Conservation (phyloP, 2,329 filamentous ascomycete species). For the Sphaceloma murrayae region DNA sequence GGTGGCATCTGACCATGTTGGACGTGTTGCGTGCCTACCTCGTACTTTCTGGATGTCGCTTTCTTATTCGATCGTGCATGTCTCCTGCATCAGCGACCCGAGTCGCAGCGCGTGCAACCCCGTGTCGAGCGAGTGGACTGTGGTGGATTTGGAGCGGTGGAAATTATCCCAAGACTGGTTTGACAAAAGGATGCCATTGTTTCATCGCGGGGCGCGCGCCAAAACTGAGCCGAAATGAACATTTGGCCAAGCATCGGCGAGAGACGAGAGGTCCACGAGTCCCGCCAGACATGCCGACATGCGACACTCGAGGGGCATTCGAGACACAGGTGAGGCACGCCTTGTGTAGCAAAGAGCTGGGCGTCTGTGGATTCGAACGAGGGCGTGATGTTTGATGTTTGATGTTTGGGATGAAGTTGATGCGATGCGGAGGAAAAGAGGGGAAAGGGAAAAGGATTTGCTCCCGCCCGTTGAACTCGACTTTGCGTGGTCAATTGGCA, state of each 20-base stretch:
- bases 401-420: too few species aligned
- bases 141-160: conserved; percentile 8
- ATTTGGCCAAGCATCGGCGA: conserved; percentile 7
- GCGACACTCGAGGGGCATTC: conserved; percentile 3
- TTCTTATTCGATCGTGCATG: conserved; percentile 2
- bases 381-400: neutral
- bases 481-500: too few species aligned
- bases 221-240: neutral
- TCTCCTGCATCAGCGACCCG: neutral
- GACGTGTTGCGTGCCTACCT: too few species aligned
- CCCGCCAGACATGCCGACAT: conserved; percentile 1
- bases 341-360: neutral
- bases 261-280: neutral
- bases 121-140: neutral
- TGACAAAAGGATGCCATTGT: conserved; percentile 14
- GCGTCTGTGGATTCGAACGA: neutral
- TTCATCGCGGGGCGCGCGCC: conserved; percentile 10
- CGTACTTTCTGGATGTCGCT: neutral
- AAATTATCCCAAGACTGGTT: conserved; percentile 14
- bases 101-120: neutral
- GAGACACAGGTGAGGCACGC: conserved; percentile 12
- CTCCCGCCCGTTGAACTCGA: neutral
- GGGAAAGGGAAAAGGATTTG: neutral
- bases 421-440: neutral
- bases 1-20: too few species aligned